Conservation (phyloP, 176 grass and related monocot genomes). For the Oryza glumipatula region DNA sequence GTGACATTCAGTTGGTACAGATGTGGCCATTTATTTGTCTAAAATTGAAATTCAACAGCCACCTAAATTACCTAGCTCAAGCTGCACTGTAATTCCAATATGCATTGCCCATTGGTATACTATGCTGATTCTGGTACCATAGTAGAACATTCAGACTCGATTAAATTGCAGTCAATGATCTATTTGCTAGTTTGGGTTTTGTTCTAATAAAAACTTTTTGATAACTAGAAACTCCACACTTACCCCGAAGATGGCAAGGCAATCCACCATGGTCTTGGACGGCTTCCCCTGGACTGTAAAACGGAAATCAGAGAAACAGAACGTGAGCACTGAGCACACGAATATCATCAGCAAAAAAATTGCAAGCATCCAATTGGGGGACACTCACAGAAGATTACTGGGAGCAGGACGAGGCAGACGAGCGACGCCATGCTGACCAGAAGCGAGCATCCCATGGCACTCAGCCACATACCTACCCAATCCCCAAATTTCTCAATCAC, state of each 20-base stretch:
- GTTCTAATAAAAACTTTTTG: neutral
- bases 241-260: constrained; percentile 94
- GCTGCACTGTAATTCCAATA: constrained; percentile 4
- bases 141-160: constrained; percentile 2
- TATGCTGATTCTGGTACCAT: neutral
- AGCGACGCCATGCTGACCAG: constrained; percentile 96
- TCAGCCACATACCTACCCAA: constrained; percentile 75
- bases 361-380: neutral
- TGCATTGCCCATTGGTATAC: neutral
- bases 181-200: neutral
- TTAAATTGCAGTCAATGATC: neutral
- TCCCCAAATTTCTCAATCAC: constrained; percentile 35
- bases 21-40: neutral
- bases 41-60: neutral
- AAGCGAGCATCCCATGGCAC: constrained; percentile 95
- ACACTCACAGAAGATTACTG: constrained; percentile 88
- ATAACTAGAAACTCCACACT: constrained; percentile 33
- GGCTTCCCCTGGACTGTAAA: constrained; percentile 89
- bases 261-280: constrained; percentile 84
- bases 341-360: neutral
- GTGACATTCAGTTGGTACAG: neutral
- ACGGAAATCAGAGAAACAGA: constrained; percentile 6
- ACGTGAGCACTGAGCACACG: neutral
- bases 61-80: neutral
- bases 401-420: constrained; percentile 90